Conservation (phyloP, 306 rosid genomes). For the Fragaria nilgerrensis region DNA sequence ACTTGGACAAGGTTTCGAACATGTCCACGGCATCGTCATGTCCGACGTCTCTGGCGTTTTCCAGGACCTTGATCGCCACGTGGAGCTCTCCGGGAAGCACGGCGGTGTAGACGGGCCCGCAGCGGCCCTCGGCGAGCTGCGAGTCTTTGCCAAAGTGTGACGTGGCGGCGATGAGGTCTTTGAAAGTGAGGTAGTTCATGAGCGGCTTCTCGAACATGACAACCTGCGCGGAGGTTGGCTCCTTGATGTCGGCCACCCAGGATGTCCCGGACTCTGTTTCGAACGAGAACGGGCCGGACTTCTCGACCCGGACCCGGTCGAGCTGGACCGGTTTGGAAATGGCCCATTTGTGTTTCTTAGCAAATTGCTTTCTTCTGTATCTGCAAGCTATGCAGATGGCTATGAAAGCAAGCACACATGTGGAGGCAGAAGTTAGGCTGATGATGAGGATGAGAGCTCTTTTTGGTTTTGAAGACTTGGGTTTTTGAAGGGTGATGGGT, state of each 20-base stretch:
- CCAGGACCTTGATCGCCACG: constrained; percentile 92
- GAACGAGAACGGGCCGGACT: constrained; percentile 85
- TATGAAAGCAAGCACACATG: constrained; percentile 24
- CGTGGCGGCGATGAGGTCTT: constrained; percentile 88
- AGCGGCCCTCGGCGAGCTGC: constrained; percentile 80
- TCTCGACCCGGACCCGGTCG: constrained; percentile 54
- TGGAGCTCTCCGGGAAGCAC: constrained; percentile 82
- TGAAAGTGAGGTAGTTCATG: constrained; percentile 64
- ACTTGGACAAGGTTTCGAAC: constrained; percentile 54
- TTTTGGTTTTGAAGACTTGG: constrained; percentile 27
- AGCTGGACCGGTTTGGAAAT: constrained; percentile 71
- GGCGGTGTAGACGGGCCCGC: constrained; percentile 92
- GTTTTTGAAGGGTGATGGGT: constrained; percentile 22
- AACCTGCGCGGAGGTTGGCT: constrained; percentile 77
- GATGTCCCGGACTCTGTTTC: constrained; percentile 89
- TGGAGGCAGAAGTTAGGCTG: constrained; percentile 34
- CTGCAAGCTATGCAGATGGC: constrained; percentile 20
- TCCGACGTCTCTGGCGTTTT: constrained; percentile 59
- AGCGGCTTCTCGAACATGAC: constrained; percentile 96
- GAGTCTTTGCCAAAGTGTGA: constrained; percentile 94
- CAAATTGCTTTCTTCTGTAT: constrained; percentile 41
- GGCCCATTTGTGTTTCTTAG: constrained; percentile 73
- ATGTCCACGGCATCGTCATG: constrained; percentile 52
- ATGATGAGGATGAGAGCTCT: constrained; percentile 25
- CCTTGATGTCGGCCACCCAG: constrained; percentile 85